Evolutionary conservation across 371 early-diverging fungal species (phyloP), one percentile per base, ranked within the genome.

Genomic region (Mucor saturninus): DNA sequence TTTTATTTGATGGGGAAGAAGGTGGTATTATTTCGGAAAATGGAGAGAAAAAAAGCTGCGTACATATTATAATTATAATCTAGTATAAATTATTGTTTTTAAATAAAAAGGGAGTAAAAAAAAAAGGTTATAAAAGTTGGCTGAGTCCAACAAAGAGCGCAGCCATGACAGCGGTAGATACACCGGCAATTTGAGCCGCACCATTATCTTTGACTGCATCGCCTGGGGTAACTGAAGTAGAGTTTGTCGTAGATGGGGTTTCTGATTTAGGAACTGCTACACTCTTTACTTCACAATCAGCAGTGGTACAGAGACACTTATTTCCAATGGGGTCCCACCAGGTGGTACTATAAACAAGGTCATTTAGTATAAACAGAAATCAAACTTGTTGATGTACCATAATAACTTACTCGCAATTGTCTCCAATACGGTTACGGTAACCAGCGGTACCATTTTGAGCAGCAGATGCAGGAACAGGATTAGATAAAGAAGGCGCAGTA

Each of bases 281-380:
- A 53, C 79, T 83, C 62, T 81, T 83, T 42, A 75, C 74, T 40
- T 76, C 71, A 63, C 84, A 85, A 4, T 71, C 64, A 31, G 76
- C 61, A 21, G 75, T 67, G 5, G 76, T 69, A 72, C 88, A 85
- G 6, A 79, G 70, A 63, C 87, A 87, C 10, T 57, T 76, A 54
- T 81, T 78, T 13, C 69, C 80, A 46, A 83, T 72, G 37, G 91
- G 90, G 65, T 91, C 89, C 90, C 90, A 91, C 86, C 86, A 89
- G 30, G 81, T 74, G 43, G 85, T 80, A 32, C 80, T 79, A 63
- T 13, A 11, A 28, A 46, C 21, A 32, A 43, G 29, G 7, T 38
- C 39, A 14, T 26, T 6, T 40, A 38, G 49, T 38, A 35, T 11
- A 15, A 15, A 39, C 30, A 11, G 26, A 43, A 43, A 6, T 38